Conservation (phyloP, 192 early-diverging fungal genomes). For the Coemansia sp. region DNA sequence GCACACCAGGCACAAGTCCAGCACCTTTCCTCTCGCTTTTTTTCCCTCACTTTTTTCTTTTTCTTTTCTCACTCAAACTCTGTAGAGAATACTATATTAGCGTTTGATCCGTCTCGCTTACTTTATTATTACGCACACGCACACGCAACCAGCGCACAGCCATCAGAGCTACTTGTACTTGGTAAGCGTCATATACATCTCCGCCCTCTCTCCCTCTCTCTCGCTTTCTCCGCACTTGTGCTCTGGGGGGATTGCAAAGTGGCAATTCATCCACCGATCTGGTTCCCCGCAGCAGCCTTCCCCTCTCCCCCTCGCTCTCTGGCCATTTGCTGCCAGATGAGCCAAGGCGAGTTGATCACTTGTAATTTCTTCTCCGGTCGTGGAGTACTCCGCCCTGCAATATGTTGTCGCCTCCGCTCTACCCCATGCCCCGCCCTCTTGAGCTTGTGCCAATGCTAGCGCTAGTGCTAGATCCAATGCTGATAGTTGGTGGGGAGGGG, state of each 20-base stretch:
- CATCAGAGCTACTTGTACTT: neutral
- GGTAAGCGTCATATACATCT: neutral
- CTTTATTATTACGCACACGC: neutral
- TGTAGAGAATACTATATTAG: neutral
- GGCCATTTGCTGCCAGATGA: neutral
- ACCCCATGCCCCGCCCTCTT: neutral
- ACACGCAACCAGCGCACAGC: no score
- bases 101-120: neutral
- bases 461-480: neutral
- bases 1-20: neutral
- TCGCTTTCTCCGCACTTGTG: neutral
- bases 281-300: neutral
- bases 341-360: neutral
- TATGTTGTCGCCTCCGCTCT: neutral
- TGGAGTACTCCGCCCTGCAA: neutral
- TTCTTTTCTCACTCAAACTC: neutral
- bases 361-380: neutral
- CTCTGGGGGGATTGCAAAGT: neutral
- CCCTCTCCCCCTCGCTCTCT: neutral
- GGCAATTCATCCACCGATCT: slow-evolving; percentile 6
- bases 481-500: neutral
- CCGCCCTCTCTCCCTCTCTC: neutral
- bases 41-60: neutral
- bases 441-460: neutral
- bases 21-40: neutral